Base-by-base conservation (phyloP, 2,329 filamentous ascomycete genomes). In the Stylonectria norvegica region DNA sequence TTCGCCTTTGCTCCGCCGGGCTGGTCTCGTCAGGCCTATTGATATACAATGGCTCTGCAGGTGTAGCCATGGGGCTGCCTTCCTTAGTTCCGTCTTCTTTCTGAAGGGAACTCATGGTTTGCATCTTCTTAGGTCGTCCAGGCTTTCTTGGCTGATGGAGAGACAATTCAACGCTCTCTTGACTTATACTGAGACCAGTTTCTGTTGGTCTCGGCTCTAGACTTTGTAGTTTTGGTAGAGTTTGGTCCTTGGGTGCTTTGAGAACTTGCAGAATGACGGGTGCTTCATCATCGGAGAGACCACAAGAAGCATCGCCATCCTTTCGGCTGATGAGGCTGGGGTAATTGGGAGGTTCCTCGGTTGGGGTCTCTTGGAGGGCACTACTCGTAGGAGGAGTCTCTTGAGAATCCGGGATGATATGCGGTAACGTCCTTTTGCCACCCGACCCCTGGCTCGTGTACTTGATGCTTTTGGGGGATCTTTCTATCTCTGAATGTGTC, bases 271-370 rank as follows among this genome's bases (percentile, higher is more conserved):
- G 36, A 10, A 55, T 28, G n/a, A 64, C 39, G 0, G 63, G 63
- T 11, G 58, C 53, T 38, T 67, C 64, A 14, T 67, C 64, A 34
- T 67, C 63, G 5, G 64, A 67, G 5, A 67, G 54, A 5, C 50
- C 48, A 36, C 52, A 55, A 2, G 49, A 40, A n/a, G 52, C 36
- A 14, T 42, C 33, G 3, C 22, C 15, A 28, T 40, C 23, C 8
- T 12, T 20, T 9, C 23, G 11, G 22, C 8, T 14, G 1, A 28
- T 17, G 20, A 12, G 6, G 8, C 22, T 18, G 11, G 19, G 14
- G 4, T 23, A 29, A 4, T 9, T 12, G 3, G 25, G 5, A 3
- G 27, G 20, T 5, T 34, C 30, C 10, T 35, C 42, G 5, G 32
- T 4, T 29, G 43, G 36, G 14, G 44, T 43, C 22, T 31, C 16